phyloP scores from a whole-genome alignment of 441 rosid genomes.

The Gossypium schwendimanii region DNA sequence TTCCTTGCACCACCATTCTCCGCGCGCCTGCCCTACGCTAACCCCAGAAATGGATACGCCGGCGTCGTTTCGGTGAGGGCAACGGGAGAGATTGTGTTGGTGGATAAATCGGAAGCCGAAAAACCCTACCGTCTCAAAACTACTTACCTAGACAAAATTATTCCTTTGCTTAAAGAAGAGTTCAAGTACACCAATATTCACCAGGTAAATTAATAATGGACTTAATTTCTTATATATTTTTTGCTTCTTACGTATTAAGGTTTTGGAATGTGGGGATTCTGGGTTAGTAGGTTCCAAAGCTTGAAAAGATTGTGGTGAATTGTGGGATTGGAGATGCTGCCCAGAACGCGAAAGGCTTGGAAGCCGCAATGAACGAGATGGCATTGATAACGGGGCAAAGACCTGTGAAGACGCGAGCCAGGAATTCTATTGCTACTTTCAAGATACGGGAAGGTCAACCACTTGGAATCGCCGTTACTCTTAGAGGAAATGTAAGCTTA shows the following conservation, averaged over 20 bases:
- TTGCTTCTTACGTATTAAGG: background rate
- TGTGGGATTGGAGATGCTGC: constrained; percentile 96
- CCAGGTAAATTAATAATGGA: constrained; percentile 36
- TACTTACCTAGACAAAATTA: constrained; percentile 69
- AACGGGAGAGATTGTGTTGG: constrained; percentile 43
- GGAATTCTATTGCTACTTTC: constrained; percentile 65
- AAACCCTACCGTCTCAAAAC: constrained; percentile 55
- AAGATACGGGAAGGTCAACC: constrained; percentile 86
- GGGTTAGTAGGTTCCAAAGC: constrained; percentile 78
- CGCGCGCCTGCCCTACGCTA: constrained; percentile 22
- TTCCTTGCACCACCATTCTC: constrained; percentile 25
- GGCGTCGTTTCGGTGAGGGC: constrained; percentile 48
- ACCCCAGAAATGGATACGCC: constrained; percentile 27
- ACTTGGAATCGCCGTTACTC: constrained; percentile 79
- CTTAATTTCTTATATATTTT: background rate
- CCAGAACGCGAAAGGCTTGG: constrained; percentile 81
- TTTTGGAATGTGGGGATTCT: background rate
- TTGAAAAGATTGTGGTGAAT: constrained; percentile 78
- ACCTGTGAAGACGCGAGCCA: constrained; percentile 78
- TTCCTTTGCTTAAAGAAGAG: constrained; percentile 77
- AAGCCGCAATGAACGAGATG: constrained; percentile 72
- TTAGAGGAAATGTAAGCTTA: constrained; percentile 68
- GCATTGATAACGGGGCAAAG: constrained; percentile 83
- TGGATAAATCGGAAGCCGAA: constrained; percentile 76
- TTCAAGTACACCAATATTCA: constrained; percentile 67